Evolutionary conservation across 2,329 filamentous ascomycete genomes (phyloP), one percentile per base, ranked within the genome.

Genomic region (Beauveria pseudobassiana): DNA sequence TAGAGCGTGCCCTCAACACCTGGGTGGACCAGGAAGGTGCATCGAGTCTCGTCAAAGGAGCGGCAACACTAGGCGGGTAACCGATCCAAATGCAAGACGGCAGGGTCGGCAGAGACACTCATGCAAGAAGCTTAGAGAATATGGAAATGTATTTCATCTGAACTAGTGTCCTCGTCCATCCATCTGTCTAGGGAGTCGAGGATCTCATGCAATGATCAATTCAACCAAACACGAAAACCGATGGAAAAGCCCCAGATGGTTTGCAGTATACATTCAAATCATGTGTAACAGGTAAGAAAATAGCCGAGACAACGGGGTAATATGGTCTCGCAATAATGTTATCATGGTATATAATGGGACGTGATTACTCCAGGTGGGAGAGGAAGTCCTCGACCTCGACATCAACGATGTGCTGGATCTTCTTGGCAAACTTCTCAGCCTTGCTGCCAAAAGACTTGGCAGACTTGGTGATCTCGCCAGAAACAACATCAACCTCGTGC

Each of bases 401-500:
- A 26, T 87, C 82, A 57, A 87, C 80, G 42, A 85, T 72, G 65
- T 84, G 76, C 69, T 86, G 81, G 67, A 87, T 82, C 81, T 86
- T 86, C 76, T 84, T 78, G 65, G 83, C 81, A 65, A 87, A 74
- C 78, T 85, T 80, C 76, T 84, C 80, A 24, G 82, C 82, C 79
- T 86, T 84, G 69, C 73, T 75, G 61, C 79, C 76, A 64, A 85
- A 71, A 34, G 77, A 71, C 70, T 84, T 80, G 65, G 80, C 78
- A 49, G 78, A 79, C 72, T 83, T 79, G 66, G 80, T 76, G 58
- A 86, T 75, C 74, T 85, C 80, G 69, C 79, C 81, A 34, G 83
- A 82, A 40, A 63, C 51, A 52, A 84, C 72, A 69, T 84, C 78
- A 55, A 96, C 75, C 70, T 86, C 83, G 49, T 84, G 74, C 78